Base-by-base conservation (phyloP, 352 stramenopile species). In the Globisporangium camurandrum region DNA sequence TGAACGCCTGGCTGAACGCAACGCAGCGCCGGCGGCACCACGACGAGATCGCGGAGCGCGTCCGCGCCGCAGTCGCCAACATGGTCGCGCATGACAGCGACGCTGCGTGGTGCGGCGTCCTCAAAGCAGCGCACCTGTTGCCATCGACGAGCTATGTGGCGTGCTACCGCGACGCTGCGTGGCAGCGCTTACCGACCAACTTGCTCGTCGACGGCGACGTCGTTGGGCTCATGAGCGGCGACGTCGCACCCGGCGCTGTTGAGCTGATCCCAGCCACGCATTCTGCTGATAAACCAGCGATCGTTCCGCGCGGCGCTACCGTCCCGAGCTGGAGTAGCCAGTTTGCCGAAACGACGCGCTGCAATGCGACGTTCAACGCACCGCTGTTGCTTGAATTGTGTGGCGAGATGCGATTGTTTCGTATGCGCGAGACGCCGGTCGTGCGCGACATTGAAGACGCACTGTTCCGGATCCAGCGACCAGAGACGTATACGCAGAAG, bases 401-500 rank as follows among this genome's bases (percentile, higher is more conserved):
- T 41, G 83, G 83, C 6, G 80, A 91, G 50, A 94, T 94, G 78
- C 75, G 82, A 16, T 67, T 94, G n/a, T 92, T 89, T 40, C 66
- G 79, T 42, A 87, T 94, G 80, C 60, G 75, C 52, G 81, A 94
- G 70, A 94, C 83, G 19, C 83, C 83, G 0, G 77, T 91, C 28
- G 55, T 90, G 19, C 61, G 76, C 14, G 81, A 94, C 54, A 84
- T 94, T 44, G 62, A 88, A 45, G 68, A 92, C 51, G 76, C 81
- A 17, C 70, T 94, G 36, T 88, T 86, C 57, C 66, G 68, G 4
- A 89, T 92, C 49, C 70, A 71, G 9, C 68, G 83, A 0, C 83
- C 83, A 0, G 44, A 66, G 27, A 92, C 83, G 10, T 81, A 68
- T n/a, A 88, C 81, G 9, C 78, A 92, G 45, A 92, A 86, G 52